Percentiles rank a stretch among this genome's conserved stretches.
Evolutionary conservation across 2,329 filamentous ascomycete species (phyloP).

Genomic region (Exophiala sp.): DNA sequence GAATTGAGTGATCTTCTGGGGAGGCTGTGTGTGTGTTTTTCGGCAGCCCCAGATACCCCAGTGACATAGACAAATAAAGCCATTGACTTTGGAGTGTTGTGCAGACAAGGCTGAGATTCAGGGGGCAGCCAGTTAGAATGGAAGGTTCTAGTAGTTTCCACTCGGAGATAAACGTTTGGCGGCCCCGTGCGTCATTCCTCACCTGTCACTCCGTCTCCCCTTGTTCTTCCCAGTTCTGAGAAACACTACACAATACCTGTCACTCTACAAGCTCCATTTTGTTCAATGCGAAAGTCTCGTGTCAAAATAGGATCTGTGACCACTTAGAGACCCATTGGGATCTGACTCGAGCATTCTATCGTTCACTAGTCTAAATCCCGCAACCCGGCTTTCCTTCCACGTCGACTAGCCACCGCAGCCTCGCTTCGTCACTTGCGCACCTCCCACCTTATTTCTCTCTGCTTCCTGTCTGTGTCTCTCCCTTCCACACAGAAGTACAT

Average conservation of each 20-base stretch:
- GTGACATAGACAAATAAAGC: not conserved
- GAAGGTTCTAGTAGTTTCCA: conserved; percentile 15
- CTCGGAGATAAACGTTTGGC: not conserved
- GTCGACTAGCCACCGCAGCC: conserved; percentile 8
- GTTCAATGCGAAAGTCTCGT: conserved; percentile 1
- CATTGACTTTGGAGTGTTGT: not conserved
- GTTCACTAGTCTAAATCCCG: conserved; percentile 20
- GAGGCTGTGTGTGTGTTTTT: not conserved
- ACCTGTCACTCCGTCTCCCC: not conserved
- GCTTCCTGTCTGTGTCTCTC: conserved; percentile 19
- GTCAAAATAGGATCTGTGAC: not conserved
- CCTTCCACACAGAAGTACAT: conserved; percentile 28
- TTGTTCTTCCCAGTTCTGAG: not conserved
- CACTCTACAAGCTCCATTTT: not conserved
- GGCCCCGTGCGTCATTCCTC: conserved; percentile 9
- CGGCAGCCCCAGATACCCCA: not conserved
- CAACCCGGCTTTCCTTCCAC: conserved; percentile 3
- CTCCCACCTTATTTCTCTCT: conserved; percentile 13
- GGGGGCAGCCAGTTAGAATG: conserved; percentile 1
- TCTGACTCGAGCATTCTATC: conserved; percentile 22
- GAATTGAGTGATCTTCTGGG: not conserved
- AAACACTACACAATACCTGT: not conserved
- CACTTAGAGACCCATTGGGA: conserved; percentile 5
- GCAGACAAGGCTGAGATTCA: not conserved
- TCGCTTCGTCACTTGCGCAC: conserved; percentile 3